Percentiles rank a stretch among this genome's conserved stretches.
These are phyloP conservation scores for Neoboletus brunneissimus DNA, from an alignment of 768 basidiomycete species.

Conservation along the genomic window DNA sequence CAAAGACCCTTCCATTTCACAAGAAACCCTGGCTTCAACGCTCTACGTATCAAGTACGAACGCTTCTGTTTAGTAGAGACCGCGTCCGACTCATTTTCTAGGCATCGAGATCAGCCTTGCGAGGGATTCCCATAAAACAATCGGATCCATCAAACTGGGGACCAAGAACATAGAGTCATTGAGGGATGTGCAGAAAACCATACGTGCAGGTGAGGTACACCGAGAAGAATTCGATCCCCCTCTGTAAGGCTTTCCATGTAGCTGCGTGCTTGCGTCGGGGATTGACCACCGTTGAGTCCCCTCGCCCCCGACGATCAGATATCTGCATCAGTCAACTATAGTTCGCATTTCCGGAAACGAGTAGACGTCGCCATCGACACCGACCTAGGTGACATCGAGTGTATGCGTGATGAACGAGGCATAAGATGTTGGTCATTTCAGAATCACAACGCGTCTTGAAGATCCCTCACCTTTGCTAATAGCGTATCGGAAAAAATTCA, in stretches of 20 bases:
- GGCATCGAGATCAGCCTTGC: slow-evolving; percentile 4
- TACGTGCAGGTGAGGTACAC: neutral
- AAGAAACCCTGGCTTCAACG: neutral
- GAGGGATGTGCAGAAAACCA: neutral
- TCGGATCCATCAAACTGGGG: slow-evolving; percentile 1
- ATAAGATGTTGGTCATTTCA: slow-evolving; percentile 6
- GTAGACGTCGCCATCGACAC: neutral
- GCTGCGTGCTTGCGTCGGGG: neutral
- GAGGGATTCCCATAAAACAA: slow-evolving; percentile 2
- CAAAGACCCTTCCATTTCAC: neutral
- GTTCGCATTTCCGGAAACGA: neutral
- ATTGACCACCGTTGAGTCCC: neutral
- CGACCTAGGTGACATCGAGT: slow-evolving; percentile 1
- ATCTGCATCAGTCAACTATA: neutral
- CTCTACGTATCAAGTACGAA: slow-evolving; percentile 5
- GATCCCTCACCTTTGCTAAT: neutral
- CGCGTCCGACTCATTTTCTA: neutral
- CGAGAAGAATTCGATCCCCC: neutral
- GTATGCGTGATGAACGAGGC: neutral
- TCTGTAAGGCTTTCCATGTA: slow-evolving; percentile 3
- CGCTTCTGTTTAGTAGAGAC: neutral
- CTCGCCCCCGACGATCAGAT: slow-evolving; percentile 1
- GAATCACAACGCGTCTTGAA: neutral
- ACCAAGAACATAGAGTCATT: neutral
- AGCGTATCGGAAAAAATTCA: slow-evolving; percentile 15